Evolutionary conservation across 139 green algal genomes (phyloP).

Genomic region (Chlorella sp.): DNA sequence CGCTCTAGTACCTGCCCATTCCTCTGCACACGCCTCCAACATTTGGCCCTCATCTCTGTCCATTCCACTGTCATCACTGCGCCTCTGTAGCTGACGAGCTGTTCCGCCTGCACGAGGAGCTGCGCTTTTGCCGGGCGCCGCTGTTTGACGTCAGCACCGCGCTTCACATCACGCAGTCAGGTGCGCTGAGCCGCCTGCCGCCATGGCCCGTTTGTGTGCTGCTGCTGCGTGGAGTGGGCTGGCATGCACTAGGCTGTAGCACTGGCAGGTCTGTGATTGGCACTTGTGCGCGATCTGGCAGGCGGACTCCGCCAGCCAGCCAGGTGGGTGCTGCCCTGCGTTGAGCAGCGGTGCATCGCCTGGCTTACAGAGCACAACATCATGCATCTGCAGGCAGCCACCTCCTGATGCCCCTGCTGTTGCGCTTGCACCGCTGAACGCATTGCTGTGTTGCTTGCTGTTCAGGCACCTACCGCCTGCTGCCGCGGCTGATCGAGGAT

Average conservation of each 20-base stretch:
- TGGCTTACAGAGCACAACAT: neutral
- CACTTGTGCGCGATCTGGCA: too few relatives aligned
- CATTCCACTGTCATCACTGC: neutral
- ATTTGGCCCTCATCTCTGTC: too few relatives aligned
- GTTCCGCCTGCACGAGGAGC: slow-evolving; percentile 27
- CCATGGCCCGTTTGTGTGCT: too few relatives aligned
- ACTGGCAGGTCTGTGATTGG: too few relatives aligned
- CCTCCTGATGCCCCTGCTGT: slow-evolving; percentile 39
- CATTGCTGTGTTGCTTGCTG: neutral
- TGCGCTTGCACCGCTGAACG: neutral
- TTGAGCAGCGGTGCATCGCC: neutral
- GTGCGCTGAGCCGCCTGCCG: neutral
- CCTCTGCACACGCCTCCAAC: neutral
- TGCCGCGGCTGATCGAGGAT: slow-evolving; percentile 50
- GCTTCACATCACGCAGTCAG: slow-evolving; percentile 48
- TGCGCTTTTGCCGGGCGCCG: slow-evolving; percentile 42
- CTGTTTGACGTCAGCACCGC: slow-evolving; percentile 64
- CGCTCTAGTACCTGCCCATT: neutral
- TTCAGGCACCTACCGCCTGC: slow-evolving; percentile 41
- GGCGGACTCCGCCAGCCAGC: too few relatives aligned
- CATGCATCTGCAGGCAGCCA: slow-evolving; percentile 29
- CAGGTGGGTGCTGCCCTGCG: neutral
- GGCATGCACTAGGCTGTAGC: too few relatives aligned
- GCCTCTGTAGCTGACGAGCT: slow-evolving; percentile 19
- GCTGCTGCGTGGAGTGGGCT: too few relatives aligned